Base-by-base conservation (phyloP, 2,329 filamentous ascomycete species). In the Lecanoromycetidae sp. region DNA sequence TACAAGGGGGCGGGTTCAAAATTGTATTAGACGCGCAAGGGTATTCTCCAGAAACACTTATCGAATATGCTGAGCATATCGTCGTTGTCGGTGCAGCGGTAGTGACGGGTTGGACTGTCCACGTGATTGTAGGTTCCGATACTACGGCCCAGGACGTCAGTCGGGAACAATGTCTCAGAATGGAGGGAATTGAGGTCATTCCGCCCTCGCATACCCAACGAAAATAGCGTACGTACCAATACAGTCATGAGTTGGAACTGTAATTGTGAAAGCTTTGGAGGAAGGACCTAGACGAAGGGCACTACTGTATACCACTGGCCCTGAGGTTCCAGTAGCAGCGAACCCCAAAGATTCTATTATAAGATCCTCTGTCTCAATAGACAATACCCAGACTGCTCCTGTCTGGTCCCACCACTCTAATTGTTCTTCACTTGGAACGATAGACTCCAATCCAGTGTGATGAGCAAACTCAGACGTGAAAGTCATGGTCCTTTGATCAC, bases 11-110 rank as follows among this genome's bases (percentile, higher is more conserved):
- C 4, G 39, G 19, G 17, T 42, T 42, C 7, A 33, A 27, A 4
- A 42, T 32, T 1, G 39, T 42, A 23, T 42, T 29, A 5, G 39
- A 42, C 22, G 39, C 39, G 19, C 39, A 42, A 13, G n/a, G 8
- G 19, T 42, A 42, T 33, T 19, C 26, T 19, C 39, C 39, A n/a
- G 39, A 42, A 8, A 42, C 23, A 22, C 39, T 42, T 15, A 33
- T 26, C n/a, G 39, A 22, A 13, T 42, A 42, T 19, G 39, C 22
- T 5, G 2, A 13, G 2, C 2, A 15, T 10, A 19, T 20, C 7
- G 17, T 35, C 4, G 27, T 10, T 22, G 17, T 32, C 5, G n/a
- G 5, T 22, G 34, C 15, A 9, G 12, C 19, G 13, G 39, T 32
- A n/a, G 19, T 4, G 4, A 12, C 20, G n/a, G 39, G 27, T 17